Conservation (phyloP, 2,329 filamentous ascomycete genomes). For the Penicillium hordei region DNA sequence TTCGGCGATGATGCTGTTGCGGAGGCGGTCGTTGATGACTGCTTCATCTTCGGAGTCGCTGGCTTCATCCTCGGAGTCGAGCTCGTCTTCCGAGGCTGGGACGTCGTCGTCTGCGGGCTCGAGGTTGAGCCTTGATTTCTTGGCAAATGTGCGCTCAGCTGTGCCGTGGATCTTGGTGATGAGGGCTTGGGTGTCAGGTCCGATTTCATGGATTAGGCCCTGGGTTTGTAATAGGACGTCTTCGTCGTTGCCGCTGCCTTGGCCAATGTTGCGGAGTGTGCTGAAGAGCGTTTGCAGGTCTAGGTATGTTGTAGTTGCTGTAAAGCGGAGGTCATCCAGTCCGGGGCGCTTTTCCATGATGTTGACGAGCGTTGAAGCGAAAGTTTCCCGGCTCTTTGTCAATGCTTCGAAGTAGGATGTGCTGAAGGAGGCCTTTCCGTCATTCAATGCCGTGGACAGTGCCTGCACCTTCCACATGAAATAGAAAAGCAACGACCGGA, state of each 20-base stretch:
- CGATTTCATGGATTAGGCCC: constrained; percentile 68
- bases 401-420: constrained; percentile 67
- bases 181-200: constrained; percentile 60
- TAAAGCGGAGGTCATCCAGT: constrained; percentile 75
- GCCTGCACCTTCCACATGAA: constrained; percentile 88
- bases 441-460: constrained; percentile 55
- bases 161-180: constrained; percentile 75
- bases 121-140: constrained; percentile 53
- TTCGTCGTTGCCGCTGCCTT: constrained; percentile 41
- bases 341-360: constrained; percentile 52
- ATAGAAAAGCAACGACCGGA: constrained; percentile 78
- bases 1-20: constrained; percentile 73
- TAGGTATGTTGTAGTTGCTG: constrained; percentile 72
- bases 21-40: constrained; percentile 53
- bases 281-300: constrained; percentile 81
- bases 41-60: constrained; percentile 37
- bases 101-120: constrained; percentile 67
- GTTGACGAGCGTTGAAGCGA: constrained; percentile 49
- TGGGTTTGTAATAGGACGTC: constrained; percentile 57
- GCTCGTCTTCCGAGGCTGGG: constrained; percentile 64
- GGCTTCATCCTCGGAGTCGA: constrained; percentile 45
- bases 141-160: constrained; percentile 75
- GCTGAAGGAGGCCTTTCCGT: constrained; percentile 58
- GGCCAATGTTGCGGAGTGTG: constrained; percentile 60
- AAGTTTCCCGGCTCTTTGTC: constrained; percentile 59